Conservation (phyloP, 2,329 filamentous ascomycete genomes). For the Boeremia exigua region DNA sequence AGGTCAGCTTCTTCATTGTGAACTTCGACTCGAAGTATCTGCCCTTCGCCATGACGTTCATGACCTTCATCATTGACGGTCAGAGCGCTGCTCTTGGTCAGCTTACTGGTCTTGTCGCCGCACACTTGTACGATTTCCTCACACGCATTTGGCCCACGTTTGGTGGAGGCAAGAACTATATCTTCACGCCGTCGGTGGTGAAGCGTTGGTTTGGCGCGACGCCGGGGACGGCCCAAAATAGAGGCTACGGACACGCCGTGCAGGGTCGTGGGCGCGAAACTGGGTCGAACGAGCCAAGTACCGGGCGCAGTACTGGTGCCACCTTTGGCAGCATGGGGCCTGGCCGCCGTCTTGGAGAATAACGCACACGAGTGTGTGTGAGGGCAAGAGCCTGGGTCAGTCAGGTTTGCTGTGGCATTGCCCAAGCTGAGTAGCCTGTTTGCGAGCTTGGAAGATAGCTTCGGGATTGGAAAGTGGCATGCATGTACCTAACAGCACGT, state of each 20-base stretch:
- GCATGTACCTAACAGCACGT: background rate
- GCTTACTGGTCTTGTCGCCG: constrained; percentile 79
- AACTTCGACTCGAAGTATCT: constrained; percentile 82
- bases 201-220: constrained; percentile 67
- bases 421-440: background rate
- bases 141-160: constrained; percentile 87
- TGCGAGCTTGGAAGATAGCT: background rate
- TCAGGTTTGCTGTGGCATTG: background rate
- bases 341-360: constrained; percentile 40
- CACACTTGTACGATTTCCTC: constrained; percentile 90
- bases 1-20: constrained; percentile 80
- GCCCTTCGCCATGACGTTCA: constrained; percentile 78
- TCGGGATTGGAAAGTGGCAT: background rate
- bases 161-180: constrained; percentile 78
- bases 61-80: constrained; percentile 74
- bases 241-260: constrained; percentile 69
- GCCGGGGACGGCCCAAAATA: constrained; percentile 53
- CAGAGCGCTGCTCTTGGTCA: constrained; percentile 65
- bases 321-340: constrained; percentile 37
- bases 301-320: constrained; percentile 37
- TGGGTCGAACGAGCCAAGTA: constrained; percentile 22
- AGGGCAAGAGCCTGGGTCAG: background rate
- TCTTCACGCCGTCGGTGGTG: constrained; percentile 76
- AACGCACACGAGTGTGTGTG: background rate
- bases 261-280: constrained; percentile 39